Conservation (phyloP, 1,284 basidiomycete genomes). For the Volvariella volvacea region DNA sequence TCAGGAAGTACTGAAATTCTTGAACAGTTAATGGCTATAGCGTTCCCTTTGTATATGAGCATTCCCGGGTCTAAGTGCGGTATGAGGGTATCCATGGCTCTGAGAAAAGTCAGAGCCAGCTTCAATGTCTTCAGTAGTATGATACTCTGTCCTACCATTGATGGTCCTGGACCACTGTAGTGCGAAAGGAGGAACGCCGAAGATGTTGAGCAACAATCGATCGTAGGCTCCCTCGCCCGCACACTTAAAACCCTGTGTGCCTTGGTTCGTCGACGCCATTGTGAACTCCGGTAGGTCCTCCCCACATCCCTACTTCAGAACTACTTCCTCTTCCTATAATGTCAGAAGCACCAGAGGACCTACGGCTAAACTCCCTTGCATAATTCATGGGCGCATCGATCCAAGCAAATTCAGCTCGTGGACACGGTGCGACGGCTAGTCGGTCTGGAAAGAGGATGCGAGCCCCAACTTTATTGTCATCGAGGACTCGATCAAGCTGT, state of each 20-base stretch:
- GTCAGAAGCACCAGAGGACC: no score
- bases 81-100: not conserved
- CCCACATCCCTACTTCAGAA: no score
- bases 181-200: not conserved
- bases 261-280: no score
- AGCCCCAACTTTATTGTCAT: not conserved
- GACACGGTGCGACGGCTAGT: not conserved
- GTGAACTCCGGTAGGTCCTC: no score
- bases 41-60: not conserved
- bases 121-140: not conserved
- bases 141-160: not conserved
- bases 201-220: not conserved
- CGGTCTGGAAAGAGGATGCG: not conserved
- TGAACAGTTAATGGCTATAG: not conserved
- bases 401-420: not conserved
- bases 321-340: no score
- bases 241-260: not conserved
- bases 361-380: no score
- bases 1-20: not conserved
- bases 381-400: no score
- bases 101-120: not conserved
- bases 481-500: not conserved
- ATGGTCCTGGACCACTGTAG: not conserved
- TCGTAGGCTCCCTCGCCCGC: not conserved
- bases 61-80: not conserved